Percentiles rank a stretch among this genome's conserved stretches.
These are phyloP conservation scores for Phytopythium aichiense DNA, from an alignment of 352 stramenopile genomes.

Conservation along the genomic window DNA sequence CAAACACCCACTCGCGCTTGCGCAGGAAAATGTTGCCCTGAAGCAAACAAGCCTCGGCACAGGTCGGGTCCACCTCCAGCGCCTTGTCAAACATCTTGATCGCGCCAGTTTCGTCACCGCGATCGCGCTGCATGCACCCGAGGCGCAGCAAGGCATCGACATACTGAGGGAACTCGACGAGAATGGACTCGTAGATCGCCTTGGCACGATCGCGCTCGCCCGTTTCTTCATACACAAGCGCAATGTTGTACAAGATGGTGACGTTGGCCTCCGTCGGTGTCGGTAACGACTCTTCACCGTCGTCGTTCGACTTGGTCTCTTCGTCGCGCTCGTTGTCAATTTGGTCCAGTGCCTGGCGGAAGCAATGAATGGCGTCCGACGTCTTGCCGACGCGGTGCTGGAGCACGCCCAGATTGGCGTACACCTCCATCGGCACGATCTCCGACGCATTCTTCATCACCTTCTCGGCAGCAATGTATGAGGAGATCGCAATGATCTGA, in stretches of 20 bases:
- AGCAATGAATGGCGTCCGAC: conserved; percentile 89
- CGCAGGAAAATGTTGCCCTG: conserved; percentile 96
- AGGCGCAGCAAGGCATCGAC: conserved; percentile 93
- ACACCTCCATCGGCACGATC: conserved; percentile 76
- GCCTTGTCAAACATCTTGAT: conserved; percentile 93
- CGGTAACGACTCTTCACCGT: conserved; percentile 33
- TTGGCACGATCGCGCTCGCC: conserved; percentile 89
- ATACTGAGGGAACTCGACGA: conserved; percentile 92
- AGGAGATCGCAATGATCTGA: conserved; percentile 87
- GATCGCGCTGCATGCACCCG: conserved; percentile 93
- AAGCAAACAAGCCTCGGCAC: conserved; percentile 91
- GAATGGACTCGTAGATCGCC: conserved; percentile 92
- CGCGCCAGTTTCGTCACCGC: conserved; percentile 86
- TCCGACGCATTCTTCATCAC: conserved; percentile 85
- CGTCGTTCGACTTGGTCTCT: conserved; percentile 34
- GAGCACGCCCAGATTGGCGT: conserved; percentile 80
- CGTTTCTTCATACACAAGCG: conserved; percentile 91
- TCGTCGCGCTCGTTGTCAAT: conserved; percentile 37
- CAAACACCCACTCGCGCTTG: conserved; percentile 93
- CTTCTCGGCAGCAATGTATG: conserved; percentile 85
- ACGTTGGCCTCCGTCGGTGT: conserved; percentile 78
- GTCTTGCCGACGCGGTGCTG: conserved; percentile 86
- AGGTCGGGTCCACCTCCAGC: conserved; percentile 88
- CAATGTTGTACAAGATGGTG: conserved; percentile 96
- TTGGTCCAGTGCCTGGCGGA: conserved; percentile 75